Conservation (phyloP, 805 yeast species). For the Ogataea dorogensis region DNA sequence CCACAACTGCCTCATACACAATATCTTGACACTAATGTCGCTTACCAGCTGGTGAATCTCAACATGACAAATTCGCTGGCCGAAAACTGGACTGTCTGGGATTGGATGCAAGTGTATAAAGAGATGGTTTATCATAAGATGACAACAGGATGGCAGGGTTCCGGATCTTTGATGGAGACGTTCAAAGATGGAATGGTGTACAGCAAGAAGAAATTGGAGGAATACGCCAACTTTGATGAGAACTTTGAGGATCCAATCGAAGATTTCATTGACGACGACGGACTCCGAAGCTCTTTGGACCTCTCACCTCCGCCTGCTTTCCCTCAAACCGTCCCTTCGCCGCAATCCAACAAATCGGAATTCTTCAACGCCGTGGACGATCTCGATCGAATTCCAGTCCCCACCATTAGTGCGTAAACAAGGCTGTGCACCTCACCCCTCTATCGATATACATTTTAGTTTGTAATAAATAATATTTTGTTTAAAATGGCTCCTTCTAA, state of each 20-base stretch:
- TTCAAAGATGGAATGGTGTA: conserved; percentile 33
- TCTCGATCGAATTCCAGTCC: conserved; percentile 2
- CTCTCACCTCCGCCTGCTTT: conserved; percentile 4
- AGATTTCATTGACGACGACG: conserved; percentile 26
- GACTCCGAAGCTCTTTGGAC: conserved; percentile 9
- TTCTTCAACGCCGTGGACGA: conserved; percentile 3
- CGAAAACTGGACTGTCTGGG: conserved; percentile 34
- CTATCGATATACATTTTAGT: not conserved
- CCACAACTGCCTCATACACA: conserved; percentile 72
- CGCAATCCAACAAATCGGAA: conserved; percentile 1
- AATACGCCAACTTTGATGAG: conserved; percentile 21
- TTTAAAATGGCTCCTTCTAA: conserved; percentile 28
- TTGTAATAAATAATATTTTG: not conserved
- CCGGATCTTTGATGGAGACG: conserved; percentile 34
- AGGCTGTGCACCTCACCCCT: not conserved
- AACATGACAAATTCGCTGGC: conserved; percentile 32
- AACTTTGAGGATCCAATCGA: conserved; percentile 31
- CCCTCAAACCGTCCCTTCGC: not conserved
- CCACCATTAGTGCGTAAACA: conserved; percentile 3
- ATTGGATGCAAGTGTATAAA: conserved; percentile 38
- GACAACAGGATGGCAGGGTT: conserved; percentile 37
- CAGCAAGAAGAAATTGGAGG: conserved; percentile 26
- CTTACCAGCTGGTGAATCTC: conserved; percentile 32
- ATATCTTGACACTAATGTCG: conserved; percentile 41
- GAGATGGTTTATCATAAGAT: conserved; percentile 35